phyloP scores from a whole-genome alignment of 2,329 filamentous ascomycete species.

The Hypoxylon sp. region DNA sequence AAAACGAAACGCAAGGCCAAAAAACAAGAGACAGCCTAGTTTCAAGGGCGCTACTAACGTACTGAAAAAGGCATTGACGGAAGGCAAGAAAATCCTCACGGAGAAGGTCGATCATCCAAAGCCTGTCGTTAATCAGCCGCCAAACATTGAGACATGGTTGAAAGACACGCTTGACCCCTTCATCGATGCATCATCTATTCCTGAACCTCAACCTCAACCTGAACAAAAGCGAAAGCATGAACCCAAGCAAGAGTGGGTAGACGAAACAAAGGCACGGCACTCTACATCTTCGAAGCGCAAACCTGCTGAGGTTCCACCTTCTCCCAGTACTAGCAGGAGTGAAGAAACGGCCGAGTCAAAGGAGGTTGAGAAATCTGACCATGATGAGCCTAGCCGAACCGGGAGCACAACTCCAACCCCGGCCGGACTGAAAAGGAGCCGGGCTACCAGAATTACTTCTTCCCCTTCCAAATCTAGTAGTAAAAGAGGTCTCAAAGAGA shows the following conservation, averaged over 20 bases:
- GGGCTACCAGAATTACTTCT: conserved; percentile 66
- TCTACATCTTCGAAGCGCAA: conserved; percentile 44
- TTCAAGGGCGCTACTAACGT: conserved; percentile 74
- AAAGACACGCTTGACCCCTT: conserved; percentile 75
- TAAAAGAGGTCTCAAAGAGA: conserved; percentile 70
- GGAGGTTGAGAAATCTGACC: conserved; percentile 37
- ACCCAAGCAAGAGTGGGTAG: conserved; percentile 57
- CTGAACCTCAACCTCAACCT: conserved; percentile 40
- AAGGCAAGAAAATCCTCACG: conserved; percentile 75
- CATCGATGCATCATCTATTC: conserved; percentile 59
- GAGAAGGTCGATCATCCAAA: conserved; percentile 70
- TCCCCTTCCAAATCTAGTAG: conserved; percentile 63
- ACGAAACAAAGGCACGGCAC: conserved; percentile 52
- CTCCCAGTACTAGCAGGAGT: conserved; percentile 34
- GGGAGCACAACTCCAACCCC: conserved; percentile 56
- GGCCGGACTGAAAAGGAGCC: conserved; percentile 67
- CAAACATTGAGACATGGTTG: conserved; percentile 76
- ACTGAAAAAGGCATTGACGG: conserved; percentile 74
- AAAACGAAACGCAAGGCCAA: conserved; percentile 60
- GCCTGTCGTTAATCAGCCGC: conserved; percentile 69
- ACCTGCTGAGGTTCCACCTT: conserved; percentile 27
- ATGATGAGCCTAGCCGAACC: conserved; percentile 48
- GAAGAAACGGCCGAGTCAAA: conserved; percentile 39
- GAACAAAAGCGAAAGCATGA: conserved; percentile 56
- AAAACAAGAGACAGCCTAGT: conserved; percentile 68